These are phyloP conservation scores for Cordyceps militaris DNA, from an alignment of 2,329 filamentous ascomycete genomes.

Conservation along the genomic window DNA sequence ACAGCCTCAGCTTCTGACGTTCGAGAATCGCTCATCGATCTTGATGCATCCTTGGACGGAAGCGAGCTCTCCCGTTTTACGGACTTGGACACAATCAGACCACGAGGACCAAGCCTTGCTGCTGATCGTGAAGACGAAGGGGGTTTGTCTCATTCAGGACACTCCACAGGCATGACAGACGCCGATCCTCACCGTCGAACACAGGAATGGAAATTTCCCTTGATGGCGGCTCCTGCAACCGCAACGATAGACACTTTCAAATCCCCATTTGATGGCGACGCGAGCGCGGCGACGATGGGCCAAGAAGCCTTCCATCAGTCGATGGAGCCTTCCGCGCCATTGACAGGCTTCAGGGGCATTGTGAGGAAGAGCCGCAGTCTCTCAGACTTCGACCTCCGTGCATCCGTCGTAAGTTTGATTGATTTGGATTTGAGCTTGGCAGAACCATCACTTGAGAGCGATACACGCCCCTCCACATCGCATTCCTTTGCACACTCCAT, in stretches of 20 bases:
- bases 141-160: too few relatives aligned
- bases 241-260: slow-evolving; percentile 47
- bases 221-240: slow-evolving; percentile 44
- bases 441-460: slow-evolving; percentile 39
- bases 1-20: slow-evolving; percentile 43
- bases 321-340: slow-evolving; percentile 42
- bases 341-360: slow-evolving; percentile 36
- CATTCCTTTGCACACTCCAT: slow-evolving; percentile 52
- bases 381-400: slow-evolving; percentile 30
- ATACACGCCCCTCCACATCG: slow-evolving; percentile 50
- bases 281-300: slow-evolving; percentile 28
- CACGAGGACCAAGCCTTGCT: too few relatives aligned
- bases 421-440: slow-evolving; percentile 50
- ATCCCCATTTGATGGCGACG: slow-evolving; percentile 37
- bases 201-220: slow-evolving; percentile 53
- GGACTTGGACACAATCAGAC: slow-evolving; percentile 54
- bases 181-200: slow-evolving; percentile 45
- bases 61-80: slow-evolving; percentile 50
- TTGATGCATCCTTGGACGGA: slow-evolving; percentile 53
- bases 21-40: slow-evolving; percentile 57
- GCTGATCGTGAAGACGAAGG: too few relatives aligned
- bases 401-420: slow-evolving; percentile 41
- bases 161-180: too few relatives aligned
- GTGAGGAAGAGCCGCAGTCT: slow-evolving; percentile 29
- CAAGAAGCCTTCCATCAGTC: slow-evolving; percentile 42